These are phyloP conservation scores for Chamaecrista fasciculata DNA, from an alignment of 306 rosid genomes.

Conservation along the genomic window DNA sequence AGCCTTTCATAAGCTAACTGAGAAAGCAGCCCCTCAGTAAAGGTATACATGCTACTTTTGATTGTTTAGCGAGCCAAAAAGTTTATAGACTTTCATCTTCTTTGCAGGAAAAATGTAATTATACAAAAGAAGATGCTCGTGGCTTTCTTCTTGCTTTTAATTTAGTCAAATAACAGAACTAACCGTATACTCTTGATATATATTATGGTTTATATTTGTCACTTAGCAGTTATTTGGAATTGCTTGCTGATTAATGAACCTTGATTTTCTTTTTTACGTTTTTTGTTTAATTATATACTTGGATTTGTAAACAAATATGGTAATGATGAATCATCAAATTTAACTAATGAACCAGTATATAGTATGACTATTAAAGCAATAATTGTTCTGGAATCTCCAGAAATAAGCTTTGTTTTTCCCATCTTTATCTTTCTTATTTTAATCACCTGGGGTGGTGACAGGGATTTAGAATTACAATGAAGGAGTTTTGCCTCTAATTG, in stretches of 20 bases:
- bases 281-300: background rate
- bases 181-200: background rate
- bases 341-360: background rate
- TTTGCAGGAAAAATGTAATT: background rate
- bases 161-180: background rate
- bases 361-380: background rate
- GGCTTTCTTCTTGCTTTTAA: background rate
- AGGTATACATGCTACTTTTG: background rate
- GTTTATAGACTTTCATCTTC: background rate
- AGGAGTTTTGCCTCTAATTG: background rate
- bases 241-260: background rate
- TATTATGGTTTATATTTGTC: background rate
- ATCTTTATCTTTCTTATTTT: background rate
- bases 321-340: background rate
- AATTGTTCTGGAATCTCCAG: background rate
- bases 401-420: conserved; percentile 6
- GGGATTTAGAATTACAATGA: background rate
- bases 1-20: background rate
- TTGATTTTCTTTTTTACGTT: no score
- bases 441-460: background rate
- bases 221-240: background rate
- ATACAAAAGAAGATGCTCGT: background rate
- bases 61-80: background rate
- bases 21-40: background rate
- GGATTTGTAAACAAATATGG: background rate